phyloP scores from a whole-genome alignment of 129 eudicot genomes.

The Flaveria sonorensis region DNA sequence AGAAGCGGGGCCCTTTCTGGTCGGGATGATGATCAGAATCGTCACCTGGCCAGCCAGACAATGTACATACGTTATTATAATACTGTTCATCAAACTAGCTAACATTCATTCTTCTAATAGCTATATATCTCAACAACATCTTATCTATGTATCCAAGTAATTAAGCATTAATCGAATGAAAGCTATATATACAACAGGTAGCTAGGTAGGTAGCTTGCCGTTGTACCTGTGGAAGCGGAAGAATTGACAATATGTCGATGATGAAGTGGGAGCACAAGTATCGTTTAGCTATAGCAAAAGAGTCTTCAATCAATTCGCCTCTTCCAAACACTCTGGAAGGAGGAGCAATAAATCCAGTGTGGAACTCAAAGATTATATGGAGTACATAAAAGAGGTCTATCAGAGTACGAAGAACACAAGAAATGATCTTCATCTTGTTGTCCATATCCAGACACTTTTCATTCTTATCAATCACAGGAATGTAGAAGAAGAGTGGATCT shows the following conservation, averaged over 20 bases:
- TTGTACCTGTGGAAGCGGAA: conserved; percentile 78
- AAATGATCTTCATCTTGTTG: conserved; percentile 50
- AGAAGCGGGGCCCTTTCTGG: conserved; percentile 43
- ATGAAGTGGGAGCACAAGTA: conserved; percentile 67
- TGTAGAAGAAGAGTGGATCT: conserved; percentile 86
- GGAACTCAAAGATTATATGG: conserved; percentile 71
- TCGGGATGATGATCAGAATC: conserved; percentile 41
- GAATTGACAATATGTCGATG: conserved; percentile 64
- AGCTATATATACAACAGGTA: too few species aligned
- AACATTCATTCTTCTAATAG: too few species aligned
- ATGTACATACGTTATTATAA: too few species aligned
- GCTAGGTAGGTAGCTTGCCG: too few species aligned
- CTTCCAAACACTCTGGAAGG: conserved; percentile 77
- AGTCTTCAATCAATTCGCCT: conserved; percentile 67
- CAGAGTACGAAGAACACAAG: conserved; percentile 68
- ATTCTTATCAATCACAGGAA: conserved; percentile 55
- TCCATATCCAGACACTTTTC: conserved; percentile 57
- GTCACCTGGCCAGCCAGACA: conserved; percentile 46
- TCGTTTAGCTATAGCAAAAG: conserved; percentile 59
- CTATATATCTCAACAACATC: too few species aligned
- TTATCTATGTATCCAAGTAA: too few species aligned
- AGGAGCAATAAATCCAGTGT: conserved; percentile 77
- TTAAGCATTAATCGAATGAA: too few species aligned
- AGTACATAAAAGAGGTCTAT: conserved; percentile 65
- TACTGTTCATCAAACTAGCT: too few species aligned